Conservation (phyloP, 495 filamentous ascomycete genomes). For the Penicillium steckii region DNA sequence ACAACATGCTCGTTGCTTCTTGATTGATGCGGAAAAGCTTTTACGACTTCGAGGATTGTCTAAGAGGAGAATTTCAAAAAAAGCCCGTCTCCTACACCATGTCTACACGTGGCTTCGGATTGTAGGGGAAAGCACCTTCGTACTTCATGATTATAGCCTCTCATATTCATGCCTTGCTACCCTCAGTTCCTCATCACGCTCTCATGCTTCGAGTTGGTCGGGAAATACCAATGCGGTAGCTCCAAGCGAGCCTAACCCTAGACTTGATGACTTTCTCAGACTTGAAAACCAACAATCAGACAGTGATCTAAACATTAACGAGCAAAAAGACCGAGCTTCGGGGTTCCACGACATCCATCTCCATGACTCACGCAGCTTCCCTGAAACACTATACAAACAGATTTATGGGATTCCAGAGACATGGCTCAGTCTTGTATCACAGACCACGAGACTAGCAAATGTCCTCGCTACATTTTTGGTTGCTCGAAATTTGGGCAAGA, state of each 20-base stretch:
- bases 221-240: not conserved
- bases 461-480: constrained; percentile 28
- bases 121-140: constrained; percentile 37
- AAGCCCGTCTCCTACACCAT: constrained; percentile 34
- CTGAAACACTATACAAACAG: constrained; percentile 31
- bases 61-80: constrained; percentile 34
- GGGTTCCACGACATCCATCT: constrained; percentile 34
- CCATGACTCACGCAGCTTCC: constrained; percentile 31
- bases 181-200: constrained; percentile 17
- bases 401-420: constrained; percentile 38
- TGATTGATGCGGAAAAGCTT: constrained; percentile 34
- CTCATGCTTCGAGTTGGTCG: not conserved
- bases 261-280: constrained; percentile 35
- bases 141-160: constrained; percentile 31
- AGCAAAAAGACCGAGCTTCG: constrained; percentile 27
- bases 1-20: constrained; percentile 31
- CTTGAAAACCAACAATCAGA: constrained; percentile 30
- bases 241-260: constrained; percentile 15
- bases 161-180: constrained; percentile 24
- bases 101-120: constrained; percentile 38
- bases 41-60: constrained; percentile 29
- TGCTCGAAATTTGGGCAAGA: constrained; percentile 9
- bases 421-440: constrained; percentile 36
- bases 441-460: constrained; percentile 35
- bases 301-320: constrained; percentile 35